Base-by-base conservation (phyloP, 1,284 basidiomycete species). In the Phlebopus sp. region DNA sequence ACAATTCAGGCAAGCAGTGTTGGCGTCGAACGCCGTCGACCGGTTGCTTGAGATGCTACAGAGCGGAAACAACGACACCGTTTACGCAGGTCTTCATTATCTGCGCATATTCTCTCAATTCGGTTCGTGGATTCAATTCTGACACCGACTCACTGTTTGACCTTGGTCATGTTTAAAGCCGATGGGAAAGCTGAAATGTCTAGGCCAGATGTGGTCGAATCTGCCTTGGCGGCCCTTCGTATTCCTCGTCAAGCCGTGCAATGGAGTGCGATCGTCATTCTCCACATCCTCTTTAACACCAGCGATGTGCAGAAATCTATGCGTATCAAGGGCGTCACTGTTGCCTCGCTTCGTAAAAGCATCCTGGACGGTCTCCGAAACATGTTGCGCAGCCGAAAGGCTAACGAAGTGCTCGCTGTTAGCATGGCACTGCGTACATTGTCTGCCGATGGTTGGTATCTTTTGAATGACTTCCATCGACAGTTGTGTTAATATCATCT, bases 51-150 rank as follows among this genome's bases (percentile, higher is more conserved):
- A 23, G 15, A 61, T 64, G 54, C 30, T 66, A 6, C 29, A 37
- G 9, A 25, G 37, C 11, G 46, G 36, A 38, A 17, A 30, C 0
- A 36, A 53, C 14, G 56, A 51, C 30, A 43, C 31, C 2, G 45
- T 42, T 2, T 52, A 55, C 14, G 56, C 64, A 2, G 52, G 56
- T 7, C 46, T 63, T 41, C 56, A 65, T 34, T 63, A 63, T 29
- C 39, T 63, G 5, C 59, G 53, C 9, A 23, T 51, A 1, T 31
- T 66, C 9, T 47, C 54, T 38, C 21, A 44, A 50, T 51, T 57
- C 10, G 58, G 63, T 62, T 10, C 4, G 53, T 50, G 4, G 14
- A 9, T 5, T 18, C 19, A 25, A 30, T n/a, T 5, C n/a, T 38
- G 7, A 15, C 10, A 14, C 6, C 11, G 17, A 3, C 8, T 9